Evolutionary conservation across 2,329 filamentous ascomycete genomes (phyloP).

Genomic region (Lachnellula suecica): DNA sequence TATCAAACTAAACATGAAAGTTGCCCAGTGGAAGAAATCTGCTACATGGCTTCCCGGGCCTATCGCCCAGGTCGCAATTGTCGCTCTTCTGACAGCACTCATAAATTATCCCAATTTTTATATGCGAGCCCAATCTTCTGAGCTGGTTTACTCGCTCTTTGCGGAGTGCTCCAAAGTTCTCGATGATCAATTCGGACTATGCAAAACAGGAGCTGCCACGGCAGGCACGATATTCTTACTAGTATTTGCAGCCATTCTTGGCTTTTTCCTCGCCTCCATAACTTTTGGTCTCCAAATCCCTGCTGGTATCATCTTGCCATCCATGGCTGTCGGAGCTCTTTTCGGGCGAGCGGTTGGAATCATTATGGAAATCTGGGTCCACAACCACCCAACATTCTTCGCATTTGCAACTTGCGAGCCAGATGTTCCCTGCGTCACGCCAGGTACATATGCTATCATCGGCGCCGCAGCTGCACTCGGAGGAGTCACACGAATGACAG

Average conservation of each 20-base stretch:
- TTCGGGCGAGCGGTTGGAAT: constrained; percentile 88
- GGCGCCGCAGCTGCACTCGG: constrained; percentile 92
- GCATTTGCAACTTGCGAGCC: constrained; percentile 80
- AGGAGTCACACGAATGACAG: constrained; percentile 93
- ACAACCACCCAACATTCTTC: constrained; percentile 73
- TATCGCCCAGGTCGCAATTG: constrained; percentile 74
- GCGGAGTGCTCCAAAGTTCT: constrained; percentile 80
- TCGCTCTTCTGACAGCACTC: constrained; percentile 79
- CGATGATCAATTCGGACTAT: constrained; percentile 87
- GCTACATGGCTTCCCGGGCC: constrained; percentile 66
- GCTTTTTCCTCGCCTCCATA: constrained; percentile 80
- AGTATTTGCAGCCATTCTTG: constrained; percentile 77
- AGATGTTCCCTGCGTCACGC: constrained; percentile 84
- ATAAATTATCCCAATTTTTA: constrained; percentile 96
- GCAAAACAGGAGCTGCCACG: constrained; percentile 81
- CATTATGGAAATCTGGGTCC: constrained; percentile 84
- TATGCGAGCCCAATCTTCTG: constrained; percentile 88
- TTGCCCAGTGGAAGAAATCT: constrained; percentile 78
- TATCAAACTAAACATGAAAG: constrained; percentile 88
- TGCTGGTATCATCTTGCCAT: constrained; percentile 92
- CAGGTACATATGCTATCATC: constrained; percentile 94
- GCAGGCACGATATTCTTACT: constrained; percentile 80
- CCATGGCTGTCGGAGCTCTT: constrained; percentile 91
- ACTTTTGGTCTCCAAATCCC: constrained; percentile 95
- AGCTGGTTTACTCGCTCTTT: constrained; percentile 89